Evolutionary conservation across 148 eudicot species (phyloP), one percentile per base, ranked within the genome.

Genomic region (Pouteria glomerata): DNA sequence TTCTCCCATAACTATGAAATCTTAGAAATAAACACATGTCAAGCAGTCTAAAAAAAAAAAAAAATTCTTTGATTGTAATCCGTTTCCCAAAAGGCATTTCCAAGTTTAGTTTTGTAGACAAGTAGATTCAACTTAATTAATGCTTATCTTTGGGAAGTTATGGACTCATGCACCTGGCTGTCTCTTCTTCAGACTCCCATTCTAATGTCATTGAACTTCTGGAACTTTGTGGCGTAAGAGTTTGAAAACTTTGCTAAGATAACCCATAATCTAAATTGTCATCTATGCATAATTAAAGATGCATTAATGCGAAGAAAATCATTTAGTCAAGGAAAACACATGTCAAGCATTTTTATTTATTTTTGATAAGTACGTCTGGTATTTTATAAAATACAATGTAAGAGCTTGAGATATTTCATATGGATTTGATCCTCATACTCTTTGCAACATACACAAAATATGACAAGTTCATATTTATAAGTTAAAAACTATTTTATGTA

Each of bases 231-330:
- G 83, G 71, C 79, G 77, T 53, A 91, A 90, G 74, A 88, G 88
- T 73, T 86, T 88, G 71, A 90, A 88, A 79, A 90, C 65, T 77
- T 86, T 90, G 87, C 84, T 90, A 63, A 88, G 85, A 93, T 93
- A 88, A 26, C 97, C 93, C 93, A 90, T 90, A 50, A 76, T 50
- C 19, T 19, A 44, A 70, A 62, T 67, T 66, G 73, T 44, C 68
- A 79, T 74, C 68, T 74, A 71, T 66, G 66, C 83, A 81, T 78
- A 64, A 63, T 53, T 71, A 71, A 62, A 29, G 1, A 71, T 63
- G 34, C 42, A 6, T 61, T 72, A 50, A 74, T 73, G 86, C 83
- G 84, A 76, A 69, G 15, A 67, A 71, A 41, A 65, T 30, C 31
- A 74, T 52, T 23, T 56, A 30, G 19, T 34, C 44, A 57, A 52